Percentiles rank a stretch among this genome's conserved stretches.
Evolutionary conservation across 768 basidiomycete species (phyloP).

Genomic region (Leccinum subgranulosum): DNA sequence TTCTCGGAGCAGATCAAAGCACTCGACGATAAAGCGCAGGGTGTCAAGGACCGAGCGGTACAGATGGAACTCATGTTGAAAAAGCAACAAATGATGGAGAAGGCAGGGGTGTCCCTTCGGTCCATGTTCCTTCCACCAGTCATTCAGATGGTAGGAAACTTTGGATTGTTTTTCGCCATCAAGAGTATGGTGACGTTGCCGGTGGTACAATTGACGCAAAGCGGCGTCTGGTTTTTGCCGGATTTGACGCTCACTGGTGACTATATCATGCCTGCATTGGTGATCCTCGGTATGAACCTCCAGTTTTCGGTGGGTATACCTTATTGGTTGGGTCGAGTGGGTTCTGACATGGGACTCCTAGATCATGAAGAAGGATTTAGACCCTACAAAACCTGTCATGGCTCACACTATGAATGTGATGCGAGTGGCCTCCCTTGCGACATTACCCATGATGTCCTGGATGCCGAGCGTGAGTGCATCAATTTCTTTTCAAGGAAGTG

Average conservation of each 20-base stretch:
- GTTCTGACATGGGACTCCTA: slow-evolving; percentile 14
- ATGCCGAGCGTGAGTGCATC: slow-evolving; percentile 62
- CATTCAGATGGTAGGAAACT: slow-evolving; percentile 70
- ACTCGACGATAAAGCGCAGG: slow-evolving; percentile 42
- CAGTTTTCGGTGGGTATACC: slow-evolving; percentile 60
- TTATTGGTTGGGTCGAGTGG: not conserved
- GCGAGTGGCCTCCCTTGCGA: slow-evolving; percentile 52
- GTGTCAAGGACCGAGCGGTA: slow-evolving; percentile 35
- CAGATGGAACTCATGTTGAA: slow-evolving; percentile 44
- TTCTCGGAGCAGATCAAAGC: slow-evolving; percentile 49
- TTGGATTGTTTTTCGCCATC: slow-evolving; percentile 83
- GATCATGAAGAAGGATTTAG: slow-evolving; percentile 51
- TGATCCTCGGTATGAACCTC: slow-evolving; percentile 57
- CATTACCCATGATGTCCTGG: slow-evolving; percentile 48
- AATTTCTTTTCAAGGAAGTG: not conserved
- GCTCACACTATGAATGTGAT: slow-evolving; percentile 69
- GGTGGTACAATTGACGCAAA: slow-evolving; percentile 69
- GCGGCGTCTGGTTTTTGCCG: slow-evolving; percentile 69
- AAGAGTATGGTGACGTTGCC: slow-evolving; percentile 69
- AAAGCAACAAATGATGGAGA: slow-evolving; percentile 52
- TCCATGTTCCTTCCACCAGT: slow-evolving; percentile 55
- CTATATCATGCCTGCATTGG: slow-evolving; percentile 63
- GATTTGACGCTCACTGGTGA: slow-evolving; percentile 84
- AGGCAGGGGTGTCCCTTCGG: slow-evolving; percentile 61
- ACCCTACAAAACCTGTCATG: slow-evolving; percentile 50